Percentiles rank a stretch among this genome's conserved stretches.
Conservation (phyloP, 805 yeast species). For the Saturnispora gosingensis region DNA sequence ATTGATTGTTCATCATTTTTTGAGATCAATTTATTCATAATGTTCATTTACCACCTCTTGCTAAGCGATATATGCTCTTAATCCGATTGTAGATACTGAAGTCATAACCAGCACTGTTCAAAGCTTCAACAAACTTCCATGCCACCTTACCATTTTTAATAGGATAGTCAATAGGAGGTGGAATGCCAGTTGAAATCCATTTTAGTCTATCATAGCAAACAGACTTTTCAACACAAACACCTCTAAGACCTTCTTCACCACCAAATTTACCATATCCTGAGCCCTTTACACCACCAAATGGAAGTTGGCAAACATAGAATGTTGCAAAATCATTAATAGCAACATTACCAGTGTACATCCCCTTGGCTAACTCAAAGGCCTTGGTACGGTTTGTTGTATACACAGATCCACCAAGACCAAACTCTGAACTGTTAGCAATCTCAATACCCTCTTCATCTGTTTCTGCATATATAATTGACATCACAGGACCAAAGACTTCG, state of each 20-base stretch:
- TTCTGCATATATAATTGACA: conserved; percentile 68
- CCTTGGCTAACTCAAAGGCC: conserved; percentile 54
- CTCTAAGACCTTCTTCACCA: conserved; percentile 93
- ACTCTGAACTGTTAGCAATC: conserved; percentile 76
- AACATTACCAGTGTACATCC: conserved; percentile 76
- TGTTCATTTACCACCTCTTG: conserved; percentile 33
- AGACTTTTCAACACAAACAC: conserved; percentile 79
- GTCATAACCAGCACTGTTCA: conserved; percentile 81
- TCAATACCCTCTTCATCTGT: conserved; percentile 58
- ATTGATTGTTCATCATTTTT: background rate
- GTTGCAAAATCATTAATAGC: conserved; percentile 98
- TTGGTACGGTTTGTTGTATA: conserved; percentile 58
- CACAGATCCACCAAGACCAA: conserved; percentile 87
- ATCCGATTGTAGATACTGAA: conserved; percentile 60
- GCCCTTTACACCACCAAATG: conserved; percentile 90
- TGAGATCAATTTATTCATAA: background rate
- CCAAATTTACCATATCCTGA: conserved; percentile 98
- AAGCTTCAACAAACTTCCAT: conserved; percentile 76
- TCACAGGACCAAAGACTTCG: conserved; percentile 92
- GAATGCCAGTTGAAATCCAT: conserved; percentile 73
- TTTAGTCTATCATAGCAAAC: conserved; percentile 79
- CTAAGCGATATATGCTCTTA: conserved; percentile 44
- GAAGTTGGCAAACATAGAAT: conserved; percentile 88
- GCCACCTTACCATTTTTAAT: conserved; percentile 72
- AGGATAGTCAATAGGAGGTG: conserved; percentile 88